A percentile compares a stretch with the other conserved stretches of the same genome.
Evolutionary conservation across 345 rosid genomes (phyloP).

Genomic region (Fremontodendron californicum): DNA sequence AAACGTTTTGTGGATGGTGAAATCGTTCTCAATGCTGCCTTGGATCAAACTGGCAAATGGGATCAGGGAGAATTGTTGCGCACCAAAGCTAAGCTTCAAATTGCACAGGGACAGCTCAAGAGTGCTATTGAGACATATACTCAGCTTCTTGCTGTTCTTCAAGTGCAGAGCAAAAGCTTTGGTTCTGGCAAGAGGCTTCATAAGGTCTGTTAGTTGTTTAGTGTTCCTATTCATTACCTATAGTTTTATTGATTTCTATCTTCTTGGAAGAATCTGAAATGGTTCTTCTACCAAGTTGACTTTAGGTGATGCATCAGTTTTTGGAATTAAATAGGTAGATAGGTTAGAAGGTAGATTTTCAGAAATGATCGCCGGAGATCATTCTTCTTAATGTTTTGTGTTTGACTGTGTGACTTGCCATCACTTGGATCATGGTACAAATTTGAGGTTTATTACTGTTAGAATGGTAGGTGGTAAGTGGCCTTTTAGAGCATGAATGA

Average conservation of each 20-base stretch:
- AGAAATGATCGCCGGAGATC: background rate
- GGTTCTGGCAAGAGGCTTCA: slow-evolving; percentile 37
- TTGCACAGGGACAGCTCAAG: slow-evolving; percentile 56
- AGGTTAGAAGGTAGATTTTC: slow-evolving; percentile 3
- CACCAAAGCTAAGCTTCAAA: slow-evolving; percentile 67
- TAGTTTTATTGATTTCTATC: background rate
- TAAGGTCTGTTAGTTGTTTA: slow-evolving; percentile 38
- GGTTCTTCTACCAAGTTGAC: background rate
- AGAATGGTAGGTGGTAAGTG: slow-evolving; percentile 5
- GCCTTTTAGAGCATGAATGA: background rate
- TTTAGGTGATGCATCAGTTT: background rate
- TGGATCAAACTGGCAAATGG: slow-evolving; percentile 75
- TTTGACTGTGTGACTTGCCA: background rate
- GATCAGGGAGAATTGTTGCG: slow-evolving; percentile 80
- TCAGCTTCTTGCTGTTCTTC: slow-evolving; percentile 71
- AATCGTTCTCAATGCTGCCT: slow-evolving; percentile 49
- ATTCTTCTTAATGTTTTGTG: background rate
- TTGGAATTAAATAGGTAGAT: background rate
- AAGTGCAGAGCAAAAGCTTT: slow-evolving; percentile 59
- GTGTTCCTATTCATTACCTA: background rate
- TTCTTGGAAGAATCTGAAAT: background rate
- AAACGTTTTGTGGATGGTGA: slow-evolving; percentile 58
- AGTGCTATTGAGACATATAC: slow-evolving; percentile 59
- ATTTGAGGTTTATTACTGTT: background rate
- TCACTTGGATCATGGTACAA: background rate